These are phyloP conservation scores for Gymnopilus junonius DNA, from an alignment of 768 basidiomycete species.

Conservation along the genomic window DNA sequence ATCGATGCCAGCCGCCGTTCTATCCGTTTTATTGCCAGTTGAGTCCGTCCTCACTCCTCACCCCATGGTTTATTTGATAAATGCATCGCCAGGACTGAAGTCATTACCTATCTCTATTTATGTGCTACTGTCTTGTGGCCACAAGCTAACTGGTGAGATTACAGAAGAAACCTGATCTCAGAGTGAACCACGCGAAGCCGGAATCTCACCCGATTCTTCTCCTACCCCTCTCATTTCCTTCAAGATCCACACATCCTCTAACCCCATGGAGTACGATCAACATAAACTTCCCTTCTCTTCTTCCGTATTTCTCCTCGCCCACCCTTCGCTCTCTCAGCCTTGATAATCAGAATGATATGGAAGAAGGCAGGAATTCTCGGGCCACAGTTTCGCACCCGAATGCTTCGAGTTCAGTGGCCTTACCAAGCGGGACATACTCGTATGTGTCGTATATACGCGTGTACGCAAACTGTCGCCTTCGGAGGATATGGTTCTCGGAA, in stretches of 20 bases:
- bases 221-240: constrained; percentile 71
- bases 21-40: too few species aligned
- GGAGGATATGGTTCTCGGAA: constrained; percentile 79
- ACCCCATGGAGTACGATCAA: constrained; percentile 74
- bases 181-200: constrained; percentile 31
- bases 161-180: constrained; percentile 62
- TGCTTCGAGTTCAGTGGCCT: constrained; percentile 5
- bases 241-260: constrained; percentile 54
- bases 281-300: constrained; percentile 60
- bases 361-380: constrained; percentile 7
- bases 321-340: constrained; percentile 13
- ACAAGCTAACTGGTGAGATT: constrained; percentile 12
- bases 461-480: constrained; percentile 77
- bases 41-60: too few species aligned
- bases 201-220: constrained; percentile 62
- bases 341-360: constrained; percentile 10
- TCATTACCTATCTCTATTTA: background rate
- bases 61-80: too few species aligned
- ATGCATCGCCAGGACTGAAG: too few species aligned
- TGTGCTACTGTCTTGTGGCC: background rate
- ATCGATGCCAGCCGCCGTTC: too few species aligned
- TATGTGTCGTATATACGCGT: constrained; percentile 76
- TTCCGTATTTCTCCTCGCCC: constrained; percentile 64
- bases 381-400: constrained; percentile 19
- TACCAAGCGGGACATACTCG: constrained; percentile 62